Evolutionary conservation across 1,284 basidiomycete genomes (phyloP).

Genomic region (Irpex lacteus): DNA sequence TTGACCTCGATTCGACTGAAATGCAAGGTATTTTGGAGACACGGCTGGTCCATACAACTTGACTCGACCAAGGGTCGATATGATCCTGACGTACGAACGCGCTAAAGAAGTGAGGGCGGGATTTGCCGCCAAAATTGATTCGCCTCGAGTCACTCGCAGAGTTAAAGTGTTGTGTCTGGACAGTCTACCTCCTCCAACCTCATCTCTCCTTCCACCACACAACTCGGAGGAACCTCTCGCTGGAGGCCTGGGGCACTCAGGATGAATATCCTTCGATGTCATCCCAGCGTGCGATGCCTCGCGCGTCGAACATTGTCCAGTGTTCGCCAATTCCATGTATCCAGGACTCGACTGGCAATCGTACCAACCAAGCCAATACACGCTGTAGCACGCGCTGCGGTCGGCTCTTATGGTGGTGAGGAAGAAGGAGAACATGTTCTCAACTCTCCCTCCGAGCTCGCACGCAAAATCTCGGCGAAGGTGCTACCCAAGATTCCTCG

Average conservation of each 20-base stretch:
- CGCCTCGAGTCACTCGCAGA: conserved; percentile 1
- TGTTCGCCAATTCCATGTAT: conserved; percentile 32
- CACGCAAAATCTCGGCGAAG: conserved; percentile 86
- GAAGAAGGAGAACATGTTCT: conserved; percentile 80
- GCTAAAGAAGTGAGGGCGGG: background rate
- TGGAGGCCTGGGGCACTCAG: conserved; percentile 7
- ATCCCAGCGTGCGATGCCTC: conserved; percentile 20
- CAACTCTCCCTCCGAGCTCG: conserved; percentile 90
- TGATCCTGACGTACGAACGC: background rate
- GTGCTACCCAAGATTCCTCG: conserved; percentile 85
- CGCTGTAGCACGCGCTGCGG: conserved; percentile 29
- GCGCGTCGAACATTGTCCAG: conserved; percentile 14
- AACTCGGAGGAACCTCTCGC: background rate
- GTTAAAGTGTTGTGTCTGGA: background rate
- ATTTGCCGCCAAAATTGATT: conserved; percentile 3
- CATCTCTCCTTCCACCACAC: conserved; percentile 1
- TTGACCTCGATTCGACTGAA: too few species aligned
- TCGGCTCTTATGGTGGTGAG: conserved; percentile 24
- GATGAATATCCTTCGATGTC: conserved; percentile 19
- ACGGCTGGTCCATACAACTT: background rate
- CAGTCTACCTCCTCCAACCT: background rate
- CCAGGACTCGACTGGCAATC: conserved; percentile 28
- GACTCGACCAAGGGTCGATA: background rate
- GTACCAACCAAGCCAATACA: conserved; percentile 38
- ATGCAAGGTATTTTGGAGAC: background rate